A percentile compares a stretch with the other conserved stretches of the same genome.
These are phyloP conservation scores for Calonectria hongkongensis DNA, from an alignment of 2,329 filamentous ascomycete species.

Conservation along the genomic window DNA sequence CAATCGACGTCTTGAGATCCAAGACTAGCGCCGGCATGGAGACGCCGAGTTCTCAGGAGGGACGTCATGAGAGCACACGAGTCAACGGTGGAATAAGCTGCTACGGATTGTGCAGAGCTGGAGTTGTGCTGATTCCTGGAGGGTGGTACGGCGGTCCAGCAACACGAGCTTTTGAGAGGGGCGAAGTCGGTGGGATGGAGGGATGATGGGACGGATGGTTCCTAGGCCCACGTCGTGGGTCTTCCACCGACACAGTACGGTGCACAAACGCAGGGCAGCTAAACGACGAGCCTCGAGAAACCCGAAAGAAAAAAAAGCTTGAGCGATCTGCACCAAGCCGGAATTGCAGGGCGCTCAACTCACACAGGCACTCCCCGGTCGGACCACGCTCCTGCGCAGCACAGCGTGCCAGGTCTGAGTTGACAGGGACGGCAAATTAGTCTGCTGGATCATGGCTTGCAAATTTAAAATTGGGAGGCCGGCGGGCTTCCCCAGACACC, in stretches of 20 bases:
- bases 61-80: conserved; percentile 37
- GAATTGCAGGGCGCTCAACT: conserved; percentile 49
- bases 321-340: conserved; percentile 50
- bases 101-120: not conserved
- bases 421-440: conserved; percentile 54
- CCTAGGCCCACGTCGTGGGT: conserved; percentile 31
- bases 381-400: conserved; percentile 36
- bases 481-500: conserved; percentile 56
- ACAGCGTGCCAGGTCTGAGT: conserved; percentile 32
- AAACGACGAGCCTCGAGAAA: conserved; percentile 2
- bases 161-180: conserved; percentile 51
- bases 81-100: conserved; percentile 23
- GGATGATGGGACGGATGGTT: conserved; percentile 24
- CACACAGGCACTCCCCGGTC: conserved; percentile 45
- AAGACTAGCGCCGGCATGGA: conserved; percentile 48
- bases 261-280: conserved; percentile 10
- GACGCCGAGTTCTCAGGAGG: conserved; percentile 41
- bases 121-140: conserved; percentile 10
- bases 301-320: conserved; percentile 17
- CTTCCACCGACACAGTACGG: conserved; percentile 8
- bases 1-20: conserved; percentile 49
- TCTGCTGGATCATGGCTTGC: conserved; percentile 56
- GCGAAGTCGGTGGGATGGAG: conserved; percentile 49
- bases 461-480: conserved; percentile 56
- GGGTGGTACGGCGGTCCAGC: conserved; percentile 34